phyloP scores from a whole-genome alignment of 805 yeast species.

The Blastobotrys attinorum region DNA sequence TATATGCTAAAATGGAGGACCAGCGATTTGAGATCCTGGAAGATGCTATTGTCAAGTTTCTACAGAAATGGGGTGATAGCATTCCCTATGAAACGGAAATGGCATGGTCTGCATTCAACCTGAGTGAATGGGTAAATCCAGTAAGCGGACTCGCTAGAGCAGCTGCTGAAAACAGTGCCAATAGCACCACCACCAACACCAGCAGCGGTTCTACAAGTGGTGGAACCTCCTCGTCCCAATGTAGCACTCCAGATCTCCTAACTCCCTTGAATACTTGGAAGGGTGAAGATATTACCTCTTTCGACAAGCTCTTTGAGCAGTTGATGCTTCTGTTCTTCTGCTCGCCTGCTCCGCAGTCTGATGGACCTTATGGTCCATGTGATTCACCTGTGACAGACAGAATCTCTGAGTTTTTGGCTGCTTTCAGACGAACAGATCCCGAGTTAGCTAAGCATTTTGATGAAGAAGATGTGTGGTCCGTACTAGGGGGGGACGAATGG shows the following conservation, averaged over 20 bases:
- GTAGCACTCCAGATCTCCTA: conserved; percentile 8
- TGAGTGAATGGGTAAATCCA: conserved; percentile 87
- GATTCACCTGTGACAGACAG: conserved; percentile 49
- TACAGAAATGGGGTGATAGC: conserved; percentile 69
- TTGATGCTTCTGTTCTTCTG: conserved; percentile 68
- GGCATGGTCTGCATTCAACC: conserved; percentile 79
- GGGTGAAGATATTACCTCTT: background rate
- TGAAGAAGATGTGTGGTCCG: conserved; percentile 69
- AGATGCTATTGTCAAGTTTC: conserved; percentile 52
- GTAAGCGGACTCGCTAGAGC: conserved; percentile 4
- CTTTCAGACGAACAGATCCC: conserved; percentile 57
- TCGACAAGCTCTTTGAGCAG: conserved; percentile 64
- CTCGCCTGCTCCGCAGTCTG: conserved; percentile 45
- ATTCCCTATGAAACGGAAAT: conserved; percentile 75
- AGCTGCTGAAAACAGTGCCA: no score
- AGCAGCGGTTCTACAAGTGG: no score
- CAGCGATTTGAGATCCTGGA: conserved; percentile 34
- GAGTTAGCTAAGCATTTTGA: conserved; percentile 67
- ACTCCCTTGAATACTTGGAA: conserved; percentile 11
- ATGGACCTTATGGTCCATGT: conserved; percentile 25
- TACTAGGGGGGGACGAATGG: conserved; percentile 75
- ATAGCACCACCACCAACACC: no score
- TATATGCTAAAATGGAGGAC: conserved; percentile 14
- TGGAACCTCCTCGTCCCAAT: conserved; percentile 12
- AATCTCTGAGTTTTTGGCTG: conserved; percentile 57